These are phyloP conservation scores for Tolypocladium paradoxum DNA, from an alignment of 2,329 filamentous ascomycete genomes.

Conservation along the genomic window DNA sequence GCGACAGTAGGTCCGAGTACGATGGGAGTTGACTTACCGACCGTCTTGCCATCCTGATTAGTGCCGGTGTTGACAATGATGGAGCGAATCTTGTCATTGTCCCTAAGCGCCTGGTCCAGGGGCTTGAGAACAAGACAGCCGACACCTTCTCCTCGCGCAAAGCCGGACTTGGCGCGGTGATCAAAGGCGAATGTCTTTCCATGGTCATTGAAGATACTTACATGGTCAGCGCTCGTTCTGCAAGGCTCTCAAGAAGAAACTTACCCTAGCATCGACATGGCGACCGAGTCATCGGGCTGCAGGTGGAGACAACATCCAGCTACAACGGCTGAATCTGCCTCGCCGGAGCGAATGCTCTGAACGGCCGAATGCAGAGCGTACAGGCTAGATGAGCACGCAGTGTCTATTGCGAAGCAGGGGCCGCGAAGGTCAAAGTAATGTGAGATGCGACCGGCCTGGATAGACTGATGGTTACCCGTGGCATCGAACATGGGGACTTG, in stretches of 20 bases:
- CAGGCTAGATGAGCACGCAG: conserved; percentile 40
- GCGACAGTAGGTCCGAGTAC: no score
- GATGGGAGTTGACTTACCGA: conserved; percentile 3
- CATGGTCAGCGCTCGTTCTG: no score
- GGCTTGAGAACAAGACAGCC: conserved; percentile 46
- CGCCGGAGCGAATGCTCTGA: conserved; percentile 35
- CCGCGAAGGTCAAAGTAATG: conserved; percentile 45
- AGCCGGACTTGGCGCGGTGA: conserved; percentile 31
- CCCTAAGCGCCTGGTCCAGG: conserved; percentile 40
- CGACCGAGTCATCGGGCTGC: conserved; percentile 26
- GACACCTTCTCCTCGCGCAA: conserved; percentile 50
- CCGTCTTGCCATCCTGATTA: conserved; percentile 44
- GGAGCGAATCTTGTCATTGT: conserved; percentile 43
- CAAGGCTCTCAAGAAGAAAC: not conserved
- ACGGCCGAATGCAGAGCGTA: conserved; percentile 39
- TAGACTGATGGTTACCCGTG: conserved; percentile 37
- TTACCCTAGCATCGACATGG: conserved; percentile 20
- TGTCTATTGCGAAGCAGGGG: conserved; percentile 40
- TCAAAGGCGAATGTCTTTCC: conserved; percentile 36
- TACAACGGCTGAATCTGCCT: conserved; percentile 34
- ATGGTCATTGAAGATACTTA: conserved; percentile 32
- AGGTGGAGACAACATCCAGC: conserved; percentile 37
- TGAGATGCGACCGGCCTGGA: conserved; percentile 43
- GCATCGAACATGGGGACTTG: conserved; percentile 41
- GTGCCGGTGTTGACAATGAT: conserved; percentile 38